These are phyloP conservation scores for Acer saccharum DNA, from an alignment of 345 rosid genomes.

Conservation along the genomic window DNA sequence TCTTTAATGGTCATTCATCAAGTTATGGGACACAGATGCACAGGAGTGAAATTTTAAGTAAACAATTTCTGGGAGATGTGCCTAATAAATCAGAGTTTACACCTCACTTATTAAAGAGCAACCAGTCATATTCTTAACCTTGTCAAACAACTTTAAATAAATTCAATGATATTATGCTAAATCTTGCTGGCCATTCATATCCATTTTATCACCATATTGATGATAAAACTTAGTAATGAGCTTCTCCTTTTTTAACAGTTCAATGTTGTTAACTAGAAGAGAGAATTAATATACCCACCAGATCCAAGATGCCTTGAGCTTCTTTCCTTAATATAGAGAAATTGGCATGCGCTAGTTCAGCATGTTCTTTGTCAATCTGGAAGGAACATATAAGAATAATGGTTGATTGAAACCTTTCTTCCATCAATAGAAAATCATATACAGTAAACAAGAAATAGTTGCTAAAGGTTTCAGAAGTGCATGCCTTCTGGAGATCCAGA, in stretches of 20 bases:
- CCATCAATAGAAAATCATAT: not conserved
- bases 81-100: not conserved
- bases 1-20: not conserved
- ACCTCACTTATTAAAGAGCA: not conserved
- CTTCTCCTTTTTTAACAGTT: not conserved
- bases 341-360: conserved; percentile 79
- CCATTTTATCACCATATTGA: not conserved
- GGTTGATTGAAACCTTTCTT: conserved; percentile 1
- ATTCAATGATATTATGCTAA: not conserved
- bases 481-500: conserved; percentile 77
- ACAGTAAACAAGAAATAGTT: conserved; percentile 7
- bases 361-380: conserved; percentile 88
- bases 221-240: not conserved
- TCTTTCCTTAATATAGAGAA: conserved; percentile 82
- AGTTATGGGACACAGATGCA: not conserved
- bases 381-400: conserved; percentile 22
- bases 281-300: conserved; percentile 44
- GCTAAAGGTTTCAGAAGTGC: conserved; percentile 22
- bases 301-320: conserved; percentile 83
- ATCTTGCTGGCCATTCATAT: not conserved
- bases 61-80: not conserved
- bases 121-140: not conserved
- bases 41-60: not conserved
- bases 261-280: not conserved
- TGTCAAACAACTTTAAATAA: not conserved